phyloP scores from a whole-genome alignment of 805 yeast genomes.

The Wickerhamiella sergipiensis region DNA sequence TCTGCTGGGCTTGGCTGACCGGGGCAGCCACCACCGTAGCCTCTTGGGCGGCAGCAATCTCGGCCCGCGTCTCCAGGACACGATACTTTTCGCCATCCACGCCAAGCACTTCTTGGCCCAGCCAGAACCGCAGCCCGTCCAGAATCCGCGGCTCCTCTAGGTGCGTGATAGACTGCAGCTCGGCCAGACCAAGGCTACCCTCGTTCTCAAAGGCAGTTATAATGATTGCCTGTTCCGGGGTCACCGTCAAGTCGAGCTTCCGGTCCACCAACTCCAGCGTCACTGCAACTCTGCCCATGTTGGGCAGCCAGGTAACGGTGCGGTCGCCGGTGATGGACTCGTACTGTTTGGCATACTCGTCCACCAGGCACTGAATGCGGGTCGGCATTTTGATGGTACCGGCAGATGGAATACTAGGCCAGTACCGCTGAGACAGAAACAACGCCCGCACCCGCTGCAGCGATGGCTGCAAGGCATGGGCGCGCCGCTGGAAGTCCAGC shows the following conservation, averaged over 20 bases:
- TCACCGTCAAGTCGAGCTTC: constrained; percentile 32
- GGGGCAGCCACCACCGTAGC: not conserved
- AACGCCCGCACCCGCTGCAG: constrained; percentile 26
- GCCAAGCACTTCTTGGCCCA: constrained; percentile 38
- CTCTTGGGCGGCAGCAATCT: not conserved
- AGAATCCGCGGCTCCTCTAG: constrained; percentile 32
- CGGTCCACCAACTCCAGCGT: constrained; percentile 43
- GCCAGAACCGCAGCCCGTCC: constrained; percentile 47
- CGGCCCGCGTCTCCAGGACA: not conserved
- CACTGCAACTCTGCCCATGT: constrained; percentile 48
- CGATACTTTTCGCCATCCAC: constrained; percentile 27
- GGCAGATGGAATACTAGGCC: constrained; percentile 44
- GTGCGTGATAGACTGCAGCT: constrained; percentile 26
- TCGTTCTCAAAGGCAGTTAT: constrained; percentile 34
- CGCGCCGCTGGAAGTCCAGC: constrained; percentile 37
- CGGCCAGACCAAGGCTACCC: constrained; percentile 20
- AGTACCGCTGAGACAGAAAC: constrained; percentile 61
- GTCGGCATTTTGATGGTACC: constrained; percentile 38
- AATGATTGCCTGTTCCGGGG: constrained; percentile 59
- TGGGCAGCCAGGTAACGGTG: constrained; percentile 40
- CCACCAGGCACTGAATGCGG: constrained; percentile 25
- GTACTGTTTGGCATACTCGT: constrained; percentile 33
- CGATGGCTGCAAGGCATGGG: constrained; percentile 25
- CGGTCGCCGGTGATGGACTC: constrained; percentile 40
- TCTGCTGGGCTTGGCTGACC: not conserved